phyloP scores from a whole-genome alignment of 306 rosid genomes.

The Canavalia ensiformis region DNA sequence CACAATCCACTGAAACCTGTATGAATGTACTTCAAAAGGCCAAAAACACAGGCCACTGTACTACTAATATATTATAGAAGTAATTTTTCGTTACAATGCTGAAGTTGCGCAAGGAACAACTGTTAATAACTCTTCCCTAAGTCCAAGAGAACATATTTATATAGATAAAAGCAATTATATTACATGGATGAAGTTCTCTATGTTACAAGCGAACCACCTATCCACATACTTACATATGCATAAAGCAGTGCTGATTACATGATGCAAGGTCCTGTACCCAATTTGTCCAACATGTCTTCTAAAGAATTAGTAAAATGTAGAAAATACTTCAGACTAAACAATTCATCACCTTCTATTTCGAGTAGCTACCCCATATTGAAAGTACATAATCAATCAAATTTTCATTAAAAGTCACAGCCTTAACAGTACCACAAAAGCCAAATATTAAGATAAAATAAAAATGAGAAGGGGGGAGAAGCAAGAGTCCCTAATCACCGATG shows the following conservation, averaged over 20 bases:
- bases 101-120: slow-evolving; percentile 35
- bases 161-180: slow-evolving; percentile 22
- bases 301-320: slow-evolving; percentile 32
- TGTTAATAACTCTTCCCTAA: slow-evolving; percentile 20
- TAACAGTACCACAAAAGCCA: background rate
- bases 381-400: slow-evolving; percentile 12
- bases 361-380: slow-evolving; percentile 33
- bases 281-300: slow-evolving; percentile 36
- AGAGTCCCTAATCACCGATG: slow-evolving; percentile 2
- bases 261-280: slow-evolving; percentile 42
- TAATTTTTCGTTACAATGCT: slow-evolving; percentile 13
- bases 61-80: background rate
- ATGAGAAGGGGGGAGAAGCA: background rate
- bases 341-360: slow-evolving; percentile 16
- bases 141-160: slow-evolving; percentile 40
- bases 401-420: slow-evolving; percentile 13
- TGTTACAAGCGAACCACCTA: slow-evolving; percentile 41
- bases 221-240: slow-evolving; percentile 32
- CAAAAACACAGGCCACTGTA: background rate
- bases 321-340: slow-evolving; percentile 17
- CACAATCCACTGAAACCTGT: slow-evolving; percentile 10
- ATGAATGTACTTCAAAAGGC: background rate
- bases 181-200: slow-evolving; percentile 12
- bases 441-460: background rate
- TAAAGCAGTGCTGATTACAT: slow-evolving; percentile 45